Evolutionary conservation across 148 eudicot genomes (phyloP).

Genomic region (Pouteria glomerata): DNA sequence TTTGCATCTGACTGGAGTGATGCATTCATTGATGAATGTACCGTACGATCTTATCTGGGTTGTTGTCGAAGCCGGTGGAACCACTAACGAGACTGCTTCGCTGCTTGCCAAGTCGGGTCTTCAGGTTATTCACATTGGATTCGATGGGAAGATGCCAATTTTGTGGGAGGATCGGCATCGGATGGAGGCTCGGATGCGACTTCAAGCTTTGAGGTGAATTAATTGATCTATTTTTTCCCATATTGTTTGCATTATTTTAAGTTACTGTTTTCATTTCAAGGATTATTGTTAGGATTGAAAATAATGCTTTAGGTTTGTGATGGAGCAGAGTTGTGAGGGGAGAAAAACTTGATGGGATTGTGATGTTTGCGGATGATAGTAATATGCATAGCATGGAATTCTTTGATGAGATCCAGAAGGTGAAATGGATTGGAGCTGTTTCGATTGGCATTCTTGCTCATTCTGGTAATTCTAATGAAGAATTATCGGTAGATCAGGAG

Average conservation of each 20-base stretch:
- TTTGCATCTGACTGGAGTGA: conserved; percentile 76
- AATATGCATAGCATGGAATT: conserved; percentile 93
- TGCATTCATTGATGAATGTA: conserved; percentile 88
- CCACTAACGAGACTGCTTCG: conserved; percentile 64
- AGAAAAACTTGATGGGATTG: conserved; percentile 73
- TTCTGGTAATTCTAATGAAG: conserved; percentile 51
- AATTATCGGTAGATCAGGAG: conserved; percentile 25
- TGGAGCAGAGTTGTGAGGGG: conserved; percentile 73
- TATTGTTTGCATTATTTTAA: background rate
- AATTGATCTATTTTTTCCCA: background rate
- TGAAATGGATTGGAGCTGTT: conserved; percentile 76
- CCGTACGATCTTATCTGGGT: conserved; percentile 77
- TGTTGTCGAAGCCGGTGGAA: conserved; percentile 88
- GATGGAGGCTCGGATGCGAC: conserved; percentile 71
- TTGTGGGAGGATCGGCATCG: conserved; percentile 68
- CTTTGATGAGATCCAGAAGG: conserved; percentile 89
- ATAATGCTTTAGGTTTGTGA: conserved; percentile 10
- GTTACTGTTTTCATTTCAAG: background rate
- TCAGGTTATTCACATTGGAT: conserved; percentile 59
- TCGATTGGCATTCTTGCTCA: conserved; percentile 90
- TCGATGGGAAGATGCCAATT: conserved; percentile 47
- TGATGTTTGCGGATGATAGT: conserved; percentile 96
- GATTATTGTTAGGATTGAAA: conserved; percentile 7
- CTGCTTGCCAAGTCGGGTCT: conserved; percentile 55
- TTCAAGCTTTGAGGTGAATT: conserved; percentile 60